Base-by-base conservation (phyloP, 306 rosid species). In the Trifolium repens region DNA sequence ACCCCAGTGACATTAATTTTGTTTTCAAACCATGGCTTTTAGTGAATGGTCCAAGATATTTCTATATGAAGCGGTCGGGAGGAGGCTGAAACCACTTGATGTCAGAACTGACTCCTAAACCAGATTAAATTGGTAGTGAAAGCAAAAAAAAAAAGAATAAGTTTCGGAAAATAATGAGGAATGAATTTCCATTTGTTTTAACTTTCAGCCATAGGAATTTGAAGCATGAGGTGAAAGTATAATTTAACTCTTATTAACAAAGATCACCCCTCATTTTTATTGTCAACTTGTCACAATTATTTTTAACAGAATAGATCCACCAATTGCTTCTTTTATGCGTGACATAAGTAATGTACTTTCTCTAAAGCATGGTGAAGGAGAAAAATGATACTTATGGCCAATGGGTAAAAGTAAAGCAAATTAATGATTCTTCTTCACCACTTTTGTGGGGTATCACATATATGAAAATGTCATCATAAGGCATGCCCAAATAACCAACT, bases 361-460 rank as follows among this genome's bases (percentile, higher is more conserved):
- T 50, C 52, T 69, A 61, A 62, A 80, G 72, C 72, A 27, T 8
- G 35, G 19, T 42, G 24, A 78, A 37, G 13, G 50, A 19, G 14
- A n/a, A 71, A 42, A 61, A 16, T 5, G 70, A 16, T 43, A n/a
- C 58, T 52, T 52, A 52, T 10, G 66, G 35, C 32, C 39, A 64
- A 69, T 54, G 59, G 37, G 32, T 55, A 54, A 17, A 64, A 74
- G n/a, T 64, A 83, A 83, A 83, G 78, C 80, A 70, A 55, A 46
- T 44, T 65, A 70, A 75, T 79, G 62, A 79, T 83, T 83, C 72
- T 83, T 46, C 1, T 75, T 49, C 78, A 39, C 50, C 73, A 49
- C 76, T 75, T 79, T 75, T 79, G 78, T 83, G 81, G 86, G 78
- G 81, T 5, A 74, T 69, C 39, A 43, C 71, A 62, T 69, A 66